Evolutionary conservation across 106 monocot species (phyloP), one percentile per base, ranked within the genome.

Genomic region (Posidonia australis): DNA sequence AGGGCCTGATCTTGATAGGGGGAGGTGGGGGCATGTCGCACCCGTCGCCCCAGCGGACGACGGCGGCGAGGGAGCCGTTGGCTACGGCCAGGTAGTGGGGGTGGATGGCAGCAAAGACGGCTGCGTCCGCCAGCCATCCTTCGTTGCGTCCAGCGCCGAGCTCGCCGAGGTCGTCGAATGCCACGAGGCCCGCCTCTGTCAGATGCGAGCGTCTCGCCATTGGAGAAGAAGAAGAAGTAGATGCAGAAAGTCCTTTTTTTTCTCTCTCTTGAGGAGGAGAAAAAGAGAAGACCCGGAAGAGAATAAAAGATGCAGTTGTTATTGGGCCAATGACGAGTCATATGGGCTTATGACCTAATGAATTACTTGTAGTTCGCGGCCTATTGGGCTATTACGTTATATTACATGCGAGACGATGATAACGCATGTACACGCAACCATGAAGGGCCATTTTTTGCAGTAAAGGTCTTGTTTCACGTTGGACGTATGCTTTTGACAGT

Each of bases 71-170:
- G 61, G 67, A 36, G 13, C 69, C 13, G 68, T 49, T 62, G 22
- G 91, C 91, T n/a, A 99, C 57, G 44, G 88, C 98, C 66, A 91
- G 77, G 48, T 67, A 60, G 65, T 51, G 64, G 23, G 66, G 54
- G 67, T 81, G 81, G 42, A 99, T 68, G 28, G 98, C 64, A 44
- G 76, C 48, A 17, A 85, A 71, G 9, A 91, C 52, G 30, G 83
- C 51, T 26, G 81, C 52, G 44, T 98, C 90, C 36, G 79, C 30
- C 51, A 99, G 83, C 91, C 98, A 99, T 1, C 88, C 98, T 59
- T 99, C 98, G 29, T 60, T 58, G 64, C 65, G 57, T 0, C 90
- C 98, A 20, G 81, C 80, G 14, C 98, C 98, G 21, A 88, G 44
- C 1, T 68, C 70, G 10, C 47, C 62, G 27, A 91, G 77, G 13